Percentiles rank a stretch among this genome's conserved stretches.
Evolutionary conservation across 345 rosid species (phyloP).

Genomic region (Eucalyptus curtisii): DNA sequence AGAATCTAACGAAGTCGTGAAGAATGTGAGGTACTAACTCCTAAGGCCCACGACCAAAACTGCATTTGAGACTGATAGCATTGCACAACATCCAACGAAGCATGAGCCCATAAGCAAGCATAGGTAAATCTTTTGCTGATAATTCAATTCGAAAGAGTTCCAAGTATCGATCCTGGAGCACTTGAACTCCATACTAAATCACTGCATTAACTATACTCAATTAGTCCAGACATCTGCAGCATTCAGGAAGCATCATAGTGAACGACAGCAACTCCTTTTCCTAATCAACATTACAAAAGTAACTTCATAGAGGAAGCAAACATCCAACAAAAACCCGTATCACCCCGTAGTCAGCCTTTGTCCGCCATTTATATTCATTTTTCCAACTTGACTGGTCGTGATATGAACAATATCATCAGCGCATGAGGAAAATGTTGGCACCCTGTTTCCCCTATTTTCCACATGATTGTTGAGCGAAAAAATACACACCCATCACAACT

Average conservation of each 20-base stretch:
- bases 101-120: neutral
- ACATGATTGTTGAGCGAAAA: no score
- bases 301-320: neutral
- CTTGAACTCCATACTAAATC: neutral
- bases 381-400: neutral
- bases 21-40: neutral
- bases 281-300: neutral
- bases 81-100: neutral
- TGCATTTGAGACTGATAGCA: neutral
- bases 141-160: neutral
- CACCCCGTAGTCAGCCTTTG: neutral
- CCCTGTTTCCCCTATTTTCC: no score
- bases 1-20: neutral
- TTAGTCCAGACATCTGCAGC: neutral
- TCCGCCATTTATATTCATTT: neutral
- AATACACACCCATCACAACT: no score
- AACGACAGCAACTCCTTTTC: neutral
- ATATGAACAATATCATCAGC: neutral
- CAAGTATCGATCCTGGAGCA: neutral
- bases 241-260: neutral
- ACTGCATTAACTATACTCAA: neutral
- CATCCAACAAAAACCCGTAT: neutral
- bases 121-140: neutral
- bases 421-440: neutral
- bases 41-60: neutral